Evolutionary conservation across 1,284 basidiomycete genomes (phyloP).

Genomic region (Ganoderma lucidum): DNA sequence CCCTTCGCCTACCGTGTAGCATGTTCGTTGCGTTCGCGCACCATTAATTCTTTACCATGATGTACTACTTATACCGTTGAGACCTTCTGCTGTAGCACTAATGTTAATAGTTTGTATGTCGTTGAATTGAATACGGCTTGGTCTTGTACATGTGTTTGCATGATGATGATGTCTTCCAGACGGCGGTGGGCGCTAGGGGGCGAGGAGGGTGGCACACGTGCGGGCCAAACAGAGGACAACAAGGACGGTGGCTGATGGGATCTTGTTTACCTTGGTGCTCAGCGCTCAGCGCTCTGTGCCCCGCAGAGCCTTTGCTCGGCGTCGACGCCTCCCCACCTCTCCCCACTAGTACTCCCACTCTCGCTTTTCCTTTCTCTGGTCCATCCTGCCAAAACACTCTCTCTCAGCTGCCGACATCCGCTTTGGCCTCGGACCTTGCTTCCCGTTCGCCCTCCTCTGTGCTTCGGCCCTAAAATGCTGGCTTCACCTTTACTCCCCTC

Average conservation of each 20-base stretch:
- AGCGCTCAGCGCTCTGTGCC: too few relatives aligned
- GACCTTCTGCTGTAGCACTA: not conserved
- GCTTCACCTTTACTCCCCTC: slow-evolving; percentile 65
- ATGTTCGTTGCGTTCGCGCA: not conserved
- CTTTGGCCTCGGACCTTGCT: slow-evolving; percentile 12
- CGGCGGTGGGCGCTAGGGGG: too few relatives aligned
- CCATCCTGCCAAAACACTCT: slow-evolving; percentile 7
- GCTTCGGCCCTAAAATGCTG: slow-evolving; percentile 52
- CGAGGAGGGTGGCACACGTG: slow-evolving; percentile 16
- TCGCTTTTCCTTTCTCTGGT: not conserved
- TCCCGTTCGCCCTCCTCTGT: not conserved
- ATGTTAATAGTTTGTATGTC: not conserved
- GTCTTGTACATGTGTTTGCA: not conserved
- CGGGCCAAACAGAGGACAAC: slow-evolving; percentile 25
- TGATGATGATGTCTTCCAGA: not conserved
- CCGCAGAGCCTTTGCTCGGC: not conserved
- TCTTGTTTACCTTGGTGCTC: slow-evolving; percentile 18
- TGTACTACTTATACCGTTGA: not conserved
- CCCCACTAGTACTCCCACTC: not conserved
- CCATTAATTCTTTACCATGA: not conserved
- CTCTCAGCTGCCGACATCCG: slow-evolving; percentile 9
- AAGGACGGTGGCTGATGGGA: slow-evolving; percentile 27
- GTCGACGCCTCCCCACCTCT: not conserved
- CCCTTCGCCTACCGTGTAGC: not conserved
- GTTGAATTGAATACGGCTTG: not conserved